Evolutionary conservation across 345 rosid species (phyloP).

Genomic region (Sapria himalayana): DNA sequence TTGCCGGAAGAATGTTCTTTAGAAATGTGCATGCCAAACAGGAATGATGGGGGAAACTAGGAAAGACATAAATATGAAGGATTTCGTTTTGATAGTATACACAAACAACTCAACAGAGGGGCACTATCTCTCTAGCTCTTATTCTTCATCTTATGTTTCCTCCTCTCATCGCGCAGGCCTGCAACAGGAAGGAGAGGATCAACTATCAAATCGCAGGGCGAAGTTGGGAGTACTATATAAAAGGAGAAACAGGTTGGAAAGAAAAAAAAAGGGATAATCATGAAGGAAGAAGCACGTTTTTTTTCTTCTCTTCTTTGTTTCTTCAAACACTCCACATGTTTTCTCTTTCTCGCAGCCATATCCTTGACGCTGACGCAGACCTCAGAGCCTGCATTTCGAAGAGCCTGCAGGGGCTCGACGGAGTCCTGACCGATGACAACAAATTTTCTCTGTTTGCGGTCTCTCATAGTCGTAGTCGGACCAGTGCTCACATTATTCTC

Average conservation of each 20-base stretch:
- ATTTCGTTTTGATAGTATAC: too few species aligned
- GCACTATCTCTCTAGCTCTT: too few species aligned
- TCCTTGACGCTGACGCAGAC: slow-evolving; percentile 39
- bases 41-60: too few species aligned
- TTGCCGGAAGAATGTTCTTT: too few species aligned
- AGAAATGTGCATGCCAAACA: too few species aligned
- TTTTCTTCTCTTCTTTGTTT: slow-evolving; percentile 69
- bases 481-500: slow-evolving; percentile 23
- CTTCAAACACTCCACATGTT: slow-evolving; percentile 19
- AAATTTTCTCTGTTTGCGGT: slow-evolving; percentile 33
- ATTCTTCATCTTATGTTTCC: slow-evolving; percentile 44
- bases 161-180: slow-evolving; percentile 64
- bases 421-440: slow-evolving; percentile 70
- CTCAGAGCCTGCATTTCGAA: slow-evolving; percentile 49
- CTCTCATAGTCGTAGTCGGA: slow-evolving; percentile 12
- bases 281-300: slow-evolving; percentile 16
- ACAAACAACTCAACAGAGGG: too few species aligned
- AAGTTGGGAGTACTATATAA: not conserved
- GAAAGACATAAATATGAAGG: too few species aligned
- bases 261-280: not conserved
- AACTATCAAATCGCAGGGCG: not conserved
- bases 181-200: slow-evolving; percentile 4
- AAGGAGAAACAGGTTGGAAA: not conserved
- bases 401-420: slow-evolving; percentile 90
- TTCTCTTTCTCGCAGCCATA: slow-evolving; percentile 35